Percentiles rank a stretch among this genome's conserved stretches.
Evolutionary conservation across 495 filamentous ascomycete species (phyloP).

Genomic region (Talaromyces adpressus): DNA sequence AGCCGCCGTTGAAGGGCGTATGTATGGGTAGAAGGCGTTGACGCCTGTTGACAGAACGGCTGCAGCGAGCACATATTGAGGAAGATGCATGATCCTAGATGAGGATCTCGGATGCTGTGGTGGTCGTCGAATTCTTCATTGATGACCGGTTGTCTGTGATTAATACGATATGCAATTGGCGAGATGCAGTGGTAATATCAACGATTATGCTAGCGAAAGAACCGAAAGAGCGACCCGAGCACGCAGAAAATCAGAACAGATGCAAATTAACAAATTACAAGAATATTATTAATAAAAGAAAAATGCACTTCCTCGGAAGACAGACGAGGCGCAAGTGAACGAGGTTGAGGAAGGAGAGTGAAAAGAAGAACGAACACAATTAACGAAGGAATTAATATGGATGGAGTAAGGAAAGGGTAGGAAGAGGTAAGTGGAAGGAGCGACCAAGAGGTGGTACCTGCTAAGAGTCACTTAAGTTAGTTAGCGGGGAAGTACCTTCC

Average conservation of each 20-base stretch:
- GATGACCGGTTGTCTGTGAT: neutral
- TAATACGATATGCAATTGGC: neutral
- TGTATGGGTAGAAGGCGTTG: conserved; percentile 30
- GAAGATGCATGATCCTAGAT: conserved; percentile 12
- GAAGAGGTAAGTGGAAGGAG: neutral
- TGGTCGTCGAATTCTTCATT: conserved; percentile 2
- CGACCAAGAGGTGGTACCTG: neutral
- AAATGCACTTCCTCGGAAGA: neutral
- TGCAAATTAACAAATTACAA: neutral
- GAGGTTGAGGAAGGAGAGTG: neutral
- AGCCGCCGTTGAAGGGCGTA: conserved; percentile 12
- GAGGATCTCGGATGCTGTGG: conserved; percentile 3
- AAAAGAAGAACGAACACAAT: neutral
- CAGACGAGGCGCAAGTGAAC: neutral
- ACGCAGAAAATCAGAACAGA: neutral
- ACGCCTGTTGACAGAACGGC: conserved; percentile 19
- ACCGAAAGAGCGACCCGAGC: neutral
- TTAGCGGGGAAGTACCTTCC: neutral
- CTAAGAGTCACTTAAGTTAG: too few relatives aligned
- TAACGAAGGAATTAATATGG: neutral
- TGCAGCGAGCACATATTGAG: conserved; percentile 11
- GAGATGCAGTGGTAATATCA: neutral
- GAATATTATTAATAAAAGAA: neutral
- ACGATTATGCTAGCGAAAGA: neutral
- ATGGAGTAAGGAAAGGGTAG: neutral